A percentile compares a stretch with the other conserved stretches of the same genome.
These are phyloP conservation scores for Articulospora tetracladia DNA, from an alignment of 495 filamentous ascomycete genomes.

Conservation along the genomic window DNA sequence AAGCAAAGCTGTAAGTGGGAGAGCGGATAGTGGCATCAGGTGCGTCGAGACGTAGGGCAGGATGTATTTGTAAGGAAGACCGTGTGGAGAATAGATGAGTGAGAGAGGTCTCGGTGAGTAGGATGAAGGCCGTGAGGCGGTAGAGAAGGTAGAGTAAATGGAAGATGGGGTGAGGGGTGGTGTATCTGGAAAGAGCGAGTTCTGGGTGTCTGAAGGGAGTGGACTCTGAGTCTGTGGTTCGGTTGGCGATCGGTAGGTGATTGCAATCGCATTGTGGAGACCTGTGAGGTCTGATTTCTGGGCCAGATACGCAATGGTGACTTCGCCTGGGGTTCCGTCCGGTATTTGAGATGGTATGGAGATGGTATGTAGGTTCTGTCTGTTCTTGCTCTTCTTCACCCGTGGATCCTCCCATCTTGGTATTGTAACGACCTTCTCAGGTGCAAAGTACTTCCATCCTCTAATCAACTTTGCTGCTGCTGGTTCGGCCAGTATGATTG, in stretches of 20 bases:
- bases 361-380: constrained; percentile 30
- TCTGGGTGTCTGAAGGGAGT: constrained; percentile 18
- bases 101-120: constrained; percentile 23
- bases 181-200: constrained; percentile 37
- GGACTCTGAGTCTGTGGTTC: not conserved
- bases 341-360: constrained; percentile 41
- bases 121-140: not conserved
- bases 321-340: constrained; percentile 50
- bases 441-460: constrained; percentile 63
- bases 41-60: constrained; percentile 34
- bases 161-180: constrained; percentile 37
- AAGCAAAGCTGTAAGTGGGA: constrained; percentile 57
- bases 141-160: not conserved
- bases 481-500: constrained; percentile 62
- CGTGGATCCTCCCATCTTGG: constrained; percentile 33
- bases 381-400: constrained; percentile 19
- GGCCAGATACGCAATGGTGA: constrained; percentile 61
- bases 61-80: constrained; percentile 33
- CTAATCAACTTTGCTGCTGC: constrained; percentile 56
- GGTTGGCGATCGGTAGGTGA: constrained; percentile 55
- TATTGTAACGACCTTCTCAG: constrained; percentile 46
- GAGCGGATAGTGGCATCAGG: constrained; percentile 25
- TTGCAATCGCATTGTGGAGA: constrained; percentile 63
- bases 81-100: constrained; percentile 43
- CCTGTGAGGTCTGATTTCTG: constrained; percentile 56